phyloP scores from a whole-genome alignment of 257 asterid genomes.

The Solanum paucissectum region DNA sequence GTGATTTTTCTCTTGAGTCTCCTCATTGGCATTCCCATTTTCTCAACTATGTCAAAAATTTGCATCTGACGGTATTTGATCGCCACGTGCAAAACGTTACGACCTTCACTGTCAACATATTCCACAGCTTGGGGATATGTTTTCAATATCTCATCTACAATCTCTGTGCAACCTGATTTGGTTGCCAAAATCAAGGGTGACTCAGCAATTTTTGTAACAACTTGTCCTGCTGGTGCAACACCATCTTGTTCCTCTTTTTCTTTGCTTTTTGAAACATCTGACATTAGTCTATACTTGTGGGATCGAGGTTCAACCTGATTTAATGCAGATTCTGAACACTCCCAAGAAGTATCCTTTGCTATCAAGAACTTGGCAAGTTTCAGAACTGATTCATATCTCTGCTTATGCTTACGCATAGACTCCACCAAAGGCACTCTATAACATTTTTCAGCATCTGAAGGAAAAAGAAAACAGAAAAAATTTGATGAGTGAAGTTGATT shows the following conservation, averaged over 20 bases:
- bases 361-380: slow-evolving; percentile 8
- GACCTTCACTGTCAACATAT: slow-evolving; percentile 2
- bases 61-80: background rate
- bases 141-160: background rate
- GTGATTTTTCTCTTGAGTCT: background rate
- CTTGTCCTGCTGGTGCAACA: background rate
- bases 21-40: background rate
- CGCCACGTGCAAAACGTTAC: slow-evolving; percentile 1
- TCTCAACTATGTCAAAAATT: background rate
- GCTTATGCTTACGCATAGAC: background rate
- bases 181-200: slow-evolving; percentile 7
- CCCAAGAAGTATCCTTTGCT: slow-evolving; percentile 2
- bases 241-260: background rate
- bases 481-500: background rate
- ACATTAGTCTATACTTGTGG: background rate
- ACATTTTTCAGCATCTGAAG: background rate
- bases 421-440: background rate
- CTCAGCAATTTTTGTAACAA: background rate
- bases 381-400: background rate
- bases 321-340: background rate
- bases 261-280: background rate
- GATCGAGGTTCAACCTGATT: background rate
- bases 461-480: background rate
- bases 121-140: slow-evolving; percentile 4
- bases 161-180: slow-evolving; percentile 3